Evolutionary conservation across 1,139 yeast genomes (phyloP).

Genomic region (Schizosaccharomyces versatilis): DNA sequence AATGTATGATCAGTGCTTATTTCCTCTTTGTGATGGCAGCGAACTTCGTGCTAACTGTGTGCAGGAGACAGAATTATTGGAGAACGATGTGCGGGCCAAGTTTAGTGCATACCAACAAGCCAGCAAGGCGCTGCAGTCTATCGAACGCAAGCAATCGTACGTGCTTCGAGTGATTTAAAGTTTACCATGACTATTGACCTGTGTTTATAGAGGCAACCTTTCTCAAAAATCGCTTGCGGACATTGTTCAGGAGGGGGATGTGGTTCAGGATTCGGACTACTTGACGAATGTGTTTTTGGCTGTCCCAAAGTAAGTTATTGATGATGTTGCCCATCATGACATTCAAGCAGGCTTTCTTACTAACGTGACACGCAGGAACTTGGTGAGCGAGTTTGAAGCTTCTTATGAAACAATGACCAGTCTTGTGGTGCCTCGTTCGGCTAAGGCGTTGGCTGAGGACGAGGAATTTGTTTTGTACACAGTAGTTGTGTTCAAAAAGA

Average conservation of each 20-base stretch:
- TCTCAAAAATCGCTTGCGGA: constrained; percentile 80
- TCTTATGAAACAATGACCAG: constrained; percentile 54
- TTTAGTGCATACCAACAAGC: constrained; percentile 58
- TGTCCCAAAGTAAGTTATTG: constrained; percentile 39
- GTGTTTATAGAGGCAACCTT: constrained; percentile 50
- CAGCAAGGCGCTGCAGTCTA: constrained; percentile 60
- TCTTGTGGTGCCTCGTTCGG: constrained; percentile 84
- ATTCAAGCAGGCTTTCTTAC: constrained; percentile 23
- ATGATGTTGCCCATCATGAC: constrained; percentile 28
- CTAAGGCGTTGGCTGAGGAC: constrained; percentile 46
- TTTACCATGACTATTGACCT: no score
- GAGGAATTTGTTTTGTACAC: constrained; percentile 50
- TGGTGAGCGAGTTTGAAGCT: constrained; percentile 7
- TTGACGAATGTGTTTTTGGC: constrained; percentile 65
- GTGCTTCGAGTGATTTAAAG: no score
- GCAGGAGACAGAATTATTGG: constrained; percentile 55
- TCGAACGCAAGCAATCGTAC: constrained; percentile 62
- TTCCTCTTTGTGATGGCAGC: no score
- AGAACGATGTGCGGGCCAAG: constrained; percentile 53
- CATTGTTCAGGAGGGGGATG: constrained; percentile 63
- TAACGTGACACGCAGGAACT: constrained; percentile 4
- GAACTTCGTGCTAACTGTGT: neutral
- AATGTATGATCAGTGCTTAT: constrained; percentile 16
- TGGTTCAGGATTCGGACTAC: constrained; percentile 69
- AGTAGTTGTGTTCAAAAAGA: constrained; percentile 71